Conservation (phyloP, 2,329 filamentous ascomycete genomes). For the Pseudogymnoascus sp. region DNA sequence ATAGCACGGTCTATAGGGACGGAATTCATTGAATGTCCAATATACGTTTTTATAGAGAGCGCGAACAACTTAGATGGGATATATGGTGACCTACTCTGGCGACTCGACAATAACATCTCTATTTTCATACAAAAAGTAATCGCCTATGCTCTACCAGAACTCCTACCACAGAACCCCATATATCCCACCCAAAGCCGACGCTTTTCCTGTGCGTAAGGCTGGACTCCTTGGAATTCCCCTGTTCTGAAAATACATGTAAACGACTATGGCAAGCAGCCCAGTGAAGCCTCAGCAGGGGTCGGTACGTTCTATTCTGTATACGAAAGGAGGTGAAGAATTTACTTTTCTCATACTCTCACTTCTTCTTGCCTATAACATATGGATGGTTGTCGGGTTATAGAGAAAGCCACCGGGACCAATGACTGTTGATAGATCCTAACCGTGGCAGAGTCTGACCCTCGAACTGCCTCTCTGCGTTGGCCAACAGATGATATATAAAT, state of each 20-base stretch:
- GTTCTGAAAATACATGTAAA: background rate
- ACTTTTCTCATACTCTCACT: background rate
- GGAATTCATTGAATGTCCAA: background rate
- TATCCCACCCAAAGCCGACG: background rate
- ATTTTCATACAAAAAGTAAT: background rate
- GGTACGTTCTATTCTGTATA: background rate
- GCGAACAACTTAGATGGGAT: background rate
- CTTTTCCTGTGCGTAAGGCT: background rate
- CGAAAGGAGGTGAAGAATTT: background rate
- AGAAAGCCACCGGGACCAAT: background rate
- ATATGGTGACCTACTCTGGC: background rate
- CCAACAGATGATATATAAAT: background rate
- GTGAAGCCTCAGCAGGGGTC: background rate
- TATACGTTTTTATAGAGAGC: background rate
- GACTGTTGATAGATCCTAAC: background rate
- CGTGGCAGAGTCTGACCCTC: background rate
- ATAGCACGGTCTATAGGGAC: background rate
- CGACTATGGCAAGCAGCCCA: background rate
- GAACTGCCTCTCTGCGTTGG: background rate
- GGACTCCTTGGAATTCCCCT: background rate
- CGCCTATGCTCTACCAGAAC: too few species aligned
- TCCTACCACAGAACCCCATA: background rate
- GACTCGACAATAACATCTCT: background rate
- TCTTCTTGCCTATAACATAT: background rate
- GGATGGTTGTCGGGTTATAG: background rate